phyloP scores from a whole-genome alignment of 441 rosid genomes.

The Syzygium malaccense region DNA sequence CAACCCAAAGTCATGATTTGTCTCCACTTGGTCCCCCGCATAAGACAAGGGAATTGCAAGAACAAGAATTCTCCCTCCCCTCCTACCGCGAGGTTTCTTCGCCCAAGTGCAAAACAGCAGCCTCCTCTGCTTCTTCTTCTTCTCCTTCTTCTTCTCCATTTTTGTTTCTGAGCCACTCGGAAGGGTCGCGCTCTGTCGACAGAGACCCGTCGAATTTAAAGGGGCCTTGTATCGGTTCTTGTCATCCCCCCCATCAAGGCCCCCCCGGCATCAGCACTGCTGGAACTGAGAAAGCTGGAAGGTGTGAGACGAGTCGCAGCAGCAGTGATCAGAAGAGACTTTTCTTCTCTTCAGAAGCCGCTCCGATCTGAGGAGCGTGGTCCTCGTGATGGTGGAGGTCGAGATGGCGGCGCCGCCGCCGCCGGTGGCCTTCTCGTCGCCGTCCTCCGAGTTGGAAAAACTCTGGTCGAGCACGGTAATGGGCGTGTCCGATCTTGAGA shows the following conservation, averaged over 20 bases:
- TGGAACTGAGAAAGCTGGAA: conserved; percentile 16
- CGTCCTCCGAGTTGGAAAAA: conserved; percentile 18
- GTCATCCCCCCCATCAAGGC: background rate
- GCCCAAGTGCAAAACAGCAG: background rate
- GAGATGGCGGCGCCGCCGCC: conserved; percentile 5
- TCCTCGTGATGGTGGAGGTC: background rate
- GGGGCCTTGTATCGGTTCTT: background rate
- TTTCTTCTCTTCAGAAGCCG: conserved; percentile 11
- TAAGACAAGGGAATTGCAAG: background rate
- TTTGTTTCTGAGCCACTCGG: background rate
- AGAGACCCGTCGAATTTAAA: background rate
- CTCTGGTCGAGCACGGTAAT: conserved; percentile 31
- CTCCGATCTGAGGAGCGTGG: background rate
- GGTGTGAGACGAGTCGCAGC: background rate
- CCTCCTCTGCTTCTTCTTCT: background rate
- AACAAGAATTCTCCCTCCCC: background rate
- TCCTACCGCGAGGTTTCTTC: background rate
- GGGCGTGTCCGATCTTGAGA: conserved; percentile 39
- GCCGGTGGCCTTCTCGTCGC: background rate
- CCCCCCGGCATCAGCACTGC: background rate
- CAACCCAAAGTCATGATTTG: conserved; percentile 19
- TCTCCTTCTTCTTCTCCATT: background rate
- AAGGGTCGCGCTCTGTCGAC: background rate
- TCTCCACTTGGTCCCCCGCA: conserved; percentile 1
- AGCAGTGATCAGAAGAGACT: background rate